Percentiles rank a stretch among this genome's conserved stretches.
phyloP scores from a whole-genome alignment of 2,329 filamentous ascomycete genomes.

The Fusarium agapanthi region DNA sequence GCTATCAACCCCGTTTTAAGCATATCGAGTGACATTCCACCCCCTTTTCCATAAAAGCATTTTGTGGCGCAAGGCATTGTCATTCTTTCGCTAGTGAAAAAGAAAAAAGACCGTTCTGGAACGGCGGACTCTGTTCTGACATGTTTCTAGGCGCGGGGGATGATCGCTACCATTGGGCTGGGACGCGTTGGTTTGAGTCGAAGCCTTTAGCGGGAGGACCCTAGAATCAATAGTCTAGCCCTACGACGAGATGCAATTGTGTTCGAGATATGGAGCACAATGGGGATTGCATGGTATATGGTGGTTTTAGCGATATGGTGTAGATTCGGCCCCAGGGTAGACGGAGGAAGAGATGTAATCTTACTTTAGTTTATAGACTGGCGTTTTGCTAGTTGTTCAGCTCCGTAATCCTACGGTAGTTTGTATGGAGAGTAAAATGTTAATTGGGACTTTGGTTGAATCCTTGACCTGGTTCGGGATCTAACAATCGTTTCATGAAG shows the following conservation, averaged over 20 bases:
- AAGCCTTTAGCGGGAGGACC: neutral
- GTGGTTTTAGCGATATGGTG: neutral
- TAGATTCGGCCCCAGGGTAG: neutral
- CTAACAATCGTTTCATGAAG: neutral
- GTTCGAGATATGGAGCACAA: neutral
- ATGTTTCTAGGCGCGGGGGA: neutral
- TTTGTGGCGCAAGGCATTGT: slow-evolving; percentile 8
- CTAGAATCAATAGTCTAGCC: neutral
- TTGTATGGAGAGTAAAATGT: neutral
- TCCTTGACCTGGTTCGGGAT: neutral
- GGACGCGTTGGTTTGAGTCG: neutral
- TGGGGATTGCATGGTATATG: neutral
- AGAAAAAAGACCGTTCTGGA: slow-evolving; percentile 12
- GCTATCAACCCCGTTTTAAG: slow-evolving; percentile 24
- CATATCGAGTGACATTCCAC: slow-evolving; percentile 9
- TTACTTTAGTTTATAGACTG: neutral
- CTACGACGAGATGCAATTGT: neutral
- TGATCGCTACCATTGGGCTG: neutral
- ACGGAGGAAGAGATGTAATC: neutral
- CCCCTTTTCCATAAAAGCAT: neutral
- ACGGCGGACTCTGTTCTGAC: neutral
- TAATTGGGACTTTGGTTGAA: neutral
- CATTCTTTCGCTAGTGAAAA: neutral
- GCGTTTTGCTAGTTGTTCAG: neutral
- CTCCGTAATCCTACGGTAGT: neutral